A percentile compares a stretch with the other conserved stretches of the same genome.
phyloP scores from a whole-genome alignment of 1,284 basidiomycete species.

The Tilletia setariae region DNA sequence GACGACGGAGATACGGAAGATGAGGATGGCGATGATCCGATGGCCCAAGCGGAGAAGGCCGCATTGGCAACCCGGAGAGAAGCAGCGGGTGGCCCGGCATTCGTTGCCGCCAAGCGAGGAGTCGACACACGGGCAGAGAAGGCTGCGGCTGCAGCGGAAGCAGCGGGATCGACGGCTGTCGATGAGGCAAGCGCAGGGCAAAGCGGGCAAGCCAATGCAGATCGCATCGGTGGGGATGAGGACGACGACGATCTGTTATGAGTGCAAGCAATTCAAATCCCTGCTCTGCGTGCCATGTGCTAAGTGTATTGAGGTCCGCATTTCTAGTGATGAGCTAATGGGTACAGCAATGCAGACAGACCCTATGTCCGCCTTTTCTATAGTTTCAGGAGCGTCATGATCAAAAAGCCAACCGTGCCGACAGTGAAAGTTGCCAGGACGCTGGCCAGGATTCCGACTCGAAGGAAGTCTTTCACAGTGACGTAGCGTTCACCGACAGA shows the following conservation, averaged over 20 bases:
- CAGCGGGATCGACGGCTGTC: background rate
- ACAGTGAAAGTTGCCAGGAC: slow-evolving; percentile 69
- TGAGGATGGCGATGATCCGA: slow-evolving; percentile 30
- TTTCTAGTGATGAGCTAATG: too few relatives aligned
- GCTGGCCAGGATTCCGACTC: slow-evolving; percentile 87
- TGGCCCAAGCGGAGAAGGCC: slow-evolving; percentile 19
- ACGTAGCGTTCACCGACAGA: slow-evolving; percentile 75
- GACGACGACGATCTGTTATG: slow-evolving; percentile 50
- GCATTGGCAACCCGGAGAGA: background rate
- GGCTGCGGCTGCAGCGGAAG: background rate
- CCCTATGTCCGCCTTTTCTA: too few relatives aligned
- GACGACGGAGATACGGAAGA: slow-evolving; percentile 55
- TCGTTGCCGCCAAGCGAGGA: slow-evolving; percentile 1
- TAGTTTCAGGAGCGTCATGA: slow-evolving; percentile 39
- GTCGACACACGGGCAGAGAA: slow-evolving; percentile 9
- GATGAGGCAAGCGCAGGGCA: background rate
- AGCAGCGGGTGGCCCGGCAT: slow-evolving; percentile 4
- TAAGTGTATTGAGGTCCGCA: too few relatives aligned
- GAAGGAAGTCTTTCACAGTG: slow-evolving; percentile 70
- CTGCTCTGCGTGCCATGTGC: too few relatives aligned
- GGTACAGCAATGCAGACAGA: too few relatives aligned
- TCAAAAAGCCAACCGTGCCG: slow-evolving; percentile 45
- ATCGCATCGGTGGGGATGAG: slow-evolving; percentile 31
- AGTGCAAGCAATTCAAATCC: background rate
- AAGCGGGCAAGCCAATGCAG: slow-evolving; percentile 15